A percentile compares a stretch with the other conserved stretches of the same genome.
phyloP scores from a whole-genome alignment of 495 filamentous ascomycete genomes.

The Echria macrotheca region DNA sequence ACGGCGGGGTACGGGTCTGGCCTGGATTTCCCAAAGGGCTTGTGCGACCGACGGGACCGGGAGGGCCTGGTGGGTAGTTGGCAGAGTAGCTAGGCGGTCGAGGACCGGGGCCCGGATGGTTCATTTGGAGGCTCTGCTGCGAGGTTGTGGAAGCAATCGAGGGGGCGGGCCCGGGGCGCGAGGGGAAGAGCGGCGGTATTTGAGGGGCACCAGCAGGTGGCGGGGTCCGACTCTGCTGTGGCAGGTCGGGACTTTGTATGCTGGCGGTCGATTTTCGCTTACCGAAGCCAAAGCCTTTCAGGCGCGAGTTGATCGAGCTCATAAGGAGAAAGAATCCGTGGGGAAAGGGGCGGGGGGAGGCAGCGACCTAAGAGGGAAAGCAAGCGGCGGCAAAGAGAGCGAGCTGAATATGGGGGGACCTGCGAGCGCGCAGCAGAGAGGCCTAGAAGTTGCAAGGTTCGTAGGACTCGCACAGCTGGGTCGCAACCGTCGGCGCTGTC shows the following conservation, averaged over 20 bases:
- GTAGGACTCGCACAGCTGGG: conserved; percentile 7
- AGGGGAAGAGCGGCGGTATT: conserved; percentile 39
- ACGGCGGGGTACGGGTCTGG: conserved; percentile 46
- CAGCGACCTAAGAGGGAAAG: conserved; percentile 4
- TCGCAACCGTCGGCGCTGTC: not conserved
- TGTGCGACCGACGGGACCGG: conserved; percentile 45
- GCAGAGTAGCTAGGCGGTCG: conserved; percentile 73
- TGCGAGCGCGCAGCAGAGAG: too few species aligned
- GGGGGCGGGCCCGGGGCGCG: conserved; percentile 36
- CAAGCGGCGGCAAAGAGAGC: conserved; percentile 14
- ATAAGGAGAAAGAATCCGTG: conserved; percentile 39
- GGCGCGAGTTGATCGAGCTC: conserved; percentile 57
- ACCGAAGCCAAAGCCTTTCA: conserved; percentile 55
- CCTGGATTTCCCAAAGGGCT: conserved; percentile 44
- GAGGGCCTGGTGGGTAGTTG: conserved; percentile 50
- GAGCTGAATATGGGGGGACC: conserved; percentile 12
- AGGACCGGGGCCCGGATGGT: conserved; percentile 50
- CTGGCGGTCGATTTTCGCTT: conserved; percentile 50
- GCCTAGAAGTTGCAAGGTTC: too few species aligned
- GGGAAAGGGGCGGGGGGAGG: conserved; percentile 5
- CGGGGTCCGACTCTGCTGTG: conserved; percentile 36
- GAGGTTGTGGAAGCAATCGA: conserved; percentile 42
- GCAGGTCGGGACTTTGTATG: conserved; percentile 37
- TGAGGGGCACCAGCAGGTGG: conserved; percentile 36
- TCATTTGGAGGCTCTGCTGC: conserved; percentile 50